These are phyloP conservation scores for Nemania diffusa DNA, from an alignment of 2,329 filamentous ascomycete species.

Conservation along the genomic window DNA sequence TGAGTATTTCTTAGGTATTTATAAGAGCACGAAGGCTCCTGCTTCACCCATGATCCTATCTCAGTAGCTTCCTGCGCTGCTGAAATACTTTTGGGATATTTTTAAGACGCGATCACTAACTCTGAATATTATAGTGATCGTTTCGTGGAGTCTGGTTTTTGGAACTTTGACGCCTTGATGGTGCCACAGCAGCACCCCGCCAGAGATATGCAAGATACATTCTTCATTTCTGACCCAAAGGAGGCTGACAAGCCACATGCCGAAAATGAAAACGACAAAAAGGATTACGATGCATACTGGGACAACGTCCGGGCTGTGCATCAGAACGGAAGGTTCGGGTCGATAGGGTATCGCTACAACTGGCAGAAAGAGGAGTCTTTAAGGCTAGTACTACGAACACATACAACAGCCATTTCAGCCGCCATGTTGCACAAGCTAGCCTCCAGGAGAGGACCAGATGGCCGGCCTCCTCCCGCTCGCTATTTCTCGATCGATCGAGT, in stretches of 20 bases:
- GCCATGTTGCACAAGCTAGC: constrained; percentile 59
- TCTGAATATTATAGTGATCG: constrained; percentile 2
- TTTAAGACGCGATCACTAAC: background rate
- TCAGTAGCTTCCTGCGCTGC: background rate
- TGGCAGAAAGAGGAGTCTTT: constrained; percentile 77
- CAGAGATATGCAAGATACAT: constrained; percentile 96
- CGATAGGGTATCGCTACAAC: constrained; percentile 89
- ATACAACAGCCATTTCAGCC: constrained; percentile 24
- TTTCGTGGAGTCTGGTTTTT: constrained; percentile 92
- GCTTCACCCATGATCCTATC: background rate
- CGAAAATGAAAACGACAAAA: constrained; percentile 24
- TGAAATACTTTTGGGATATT: background rate
- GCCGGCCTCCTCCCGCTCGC: constrained; percentile 74
- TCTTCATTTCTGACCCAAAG: constrained; percentile 94
- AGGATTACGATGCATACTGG: constrained; percentile 78
- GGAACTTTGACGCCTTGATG: constrained; percentile 96
- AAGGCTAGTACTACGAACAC: constrained; percentile 51
- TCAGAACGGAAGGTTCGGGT: constrained; percentile 84
- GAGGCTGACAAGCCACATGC: constrained; percentile 74
- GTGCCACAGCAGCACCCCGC: constrained; percentile 96
- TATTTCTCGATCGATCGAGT: constrained; percentile 99
- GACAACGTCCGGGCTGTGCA: constrained; percentile 88
- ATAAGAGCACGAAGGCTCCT: background rate
- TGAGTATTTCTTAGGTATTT: background rate
- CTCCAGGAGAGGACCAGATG: constrained; percentile 67